These are phyloP conservation scores for Fistulinella prunicolor DNA, from an alignment of 768 basidiomycete species.

Conservation along the genomic window DNA sequence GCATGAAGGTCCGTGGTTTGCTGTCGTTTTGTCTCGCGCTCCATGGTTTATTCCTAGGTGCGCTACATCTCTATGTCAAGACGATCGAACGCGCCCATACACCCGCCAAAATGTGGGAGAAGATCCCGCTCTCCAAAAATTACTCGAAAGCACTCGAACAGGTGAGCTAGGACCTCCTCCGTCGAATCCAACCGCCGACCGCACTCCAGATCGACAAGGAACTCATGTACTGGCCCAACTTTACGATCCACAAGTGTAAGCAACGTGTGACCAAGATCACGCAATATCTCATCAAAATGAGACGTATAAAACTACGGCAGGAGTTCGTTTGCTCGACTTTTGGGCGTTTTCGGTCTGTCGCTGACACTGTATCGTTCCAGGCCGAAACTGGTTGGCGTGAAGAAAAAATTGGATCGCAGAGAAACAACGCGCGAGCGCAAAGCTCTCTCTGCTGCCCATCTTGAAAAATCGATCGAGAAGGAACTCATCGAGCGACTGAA, in stretches of 20 bases:
- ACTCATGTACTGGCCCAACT: conserved; percentile 98
- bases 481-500: conserved; percentile 95
- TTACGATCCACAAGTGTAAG: conserved; percentile 98
- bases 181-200: background rate
- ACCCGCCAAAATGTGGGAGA: conserved; percentile 98
- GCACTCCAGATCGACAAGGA: conserved; percentile 82
- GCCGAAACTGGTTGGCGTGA: conserved; percentile 90
- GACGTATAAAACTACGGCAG: conserved; percentile 79
- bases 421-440: conserved; percentile 93
- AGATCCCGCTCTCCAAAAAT: conserved; percentile 87
- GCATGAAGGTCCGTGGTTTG: conserved; percentile 67
- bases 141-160: conserved; percentile 95
- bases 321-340: conserved; percentile 50
- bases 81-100: conserved; percentile 97
- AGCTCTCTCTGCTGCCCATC: conserved; percentile 90
- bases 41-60: conserved; percentile 40
- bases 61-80: conserved; percentile 92
- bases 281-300: conserved; percentile 98
- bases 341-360: background rate
- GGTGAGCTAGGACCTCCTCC: conserved; percentile 41
- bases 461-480: conserved; percentile 93
- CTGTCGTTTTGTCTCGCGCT: background rate
- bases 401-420: conserved; percentile 94
- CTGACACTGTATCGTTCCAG: conserved; percentile 38
- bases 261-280: conserved; percentile 99